These are phyloP conservation scores for Hypsizygus marmoreus DNA, from an alignment of 768 basidiomycete genomes.

Conservation along the genomic window DNA sequence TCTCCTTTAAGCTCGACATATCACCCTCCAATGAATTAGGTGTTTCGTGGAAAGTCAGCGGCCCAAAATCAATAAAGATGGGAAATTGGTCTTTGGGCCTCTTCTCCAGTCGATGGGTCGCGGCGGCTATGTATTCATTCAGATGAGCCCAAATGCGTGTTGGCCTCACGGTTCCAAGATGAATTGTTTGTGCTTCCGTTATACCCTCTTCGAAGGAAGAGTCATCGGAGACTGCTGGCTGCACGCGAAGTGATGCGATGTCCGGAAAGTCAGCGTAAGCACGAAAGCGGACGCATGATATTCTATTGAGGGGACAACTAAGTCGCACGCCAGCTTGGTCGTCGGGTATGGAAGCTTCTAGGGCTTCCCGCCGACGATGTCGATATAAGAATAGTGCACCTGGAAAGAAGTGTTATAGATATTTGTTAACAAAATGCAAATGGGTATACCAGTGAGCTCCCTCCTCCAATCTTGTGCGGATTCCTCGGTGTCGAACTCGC, in stretches of 20 bases:
- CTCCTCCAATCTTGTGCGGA: constrained; percentile 50
- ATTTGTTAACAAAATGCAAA: not conserved
- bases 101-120: constrained; percentile 25
- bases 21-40: constrained; percentile 11
- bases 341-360: constrained; percentile 29
- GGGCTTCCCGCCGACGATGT: constrained; percentile 39
- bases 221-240: constrained; percentile 19
- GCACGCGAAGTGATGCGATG: constrained; percentile 26
- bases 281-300: constrained; percentile 27
- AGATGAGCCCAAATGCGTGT: constrained; percentile 29
- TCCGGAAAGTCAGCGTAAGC: constrained; percentile 27
- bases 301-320: constrained; percentile 44
- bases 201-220: constrained; percentile 18
- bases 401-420: constrained; percentile 14
- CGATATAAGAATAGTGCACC: constrained; percentile 48
- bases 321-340: constrained; percentile 42
- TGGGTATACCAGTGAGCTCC: constrained; percentile 43
- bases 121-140: constrained; percentile 25
- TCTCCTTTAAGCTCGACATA: constrained; percentile 25
- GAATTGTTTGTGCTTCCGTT: constrained; percentile 28
- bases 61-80: constrained; percentile 44
- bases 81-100: constrained; percentile 21
- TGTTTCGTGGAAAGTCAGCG: constrained; percentile 35
- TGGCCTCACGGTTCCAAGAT: constrained; percentile 28
- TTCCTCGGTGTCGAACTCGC: constrained; percentile 62